These are phyloP conservation scores for Zea mays DNA, from an alignment of 176 grass and related monocot species.

Conservation along the genomic window Zm-B73-REFERENCE-NAM-5.0 NC_050103.1:69594501-69595000, in stretches of 20 bases:
- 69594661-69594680: too few species aligned
- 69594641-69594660: too few species aligned
- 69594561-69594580: too few species aligned
- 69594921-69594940: slow-evolving; percentile 79
- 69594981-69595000: slow-evolving; percentile 84
- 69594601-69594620: too few species aligned
- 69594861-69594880: slow-evolving; percentile 82
- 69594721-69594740: not conserved
- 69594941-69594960: slow-evolving; percentile 96
- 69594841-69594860: slow-evolving; percentile 4
- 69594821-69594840: not conserved
- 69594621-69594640: too few species aligned
- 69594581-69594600: too few species aligned
- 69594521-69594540: too few species aligned
- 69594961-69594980: slow-evolving; percentile 78
- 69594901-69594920: slow-evolving; percentile 85
- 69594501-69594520: too few species aligned
- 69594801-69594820: slow-evolving; percentile 23
- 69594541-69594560: too few species aligned
- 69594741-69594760: not conserved
- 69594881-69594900: slow-evolving; percentile 71
- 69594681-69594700: too few species aligned
- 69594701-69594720: too few species aligned
- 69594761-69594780: slow-evolving; percentile 26
- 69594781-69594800: slow-evolving; percentile 6